phyloP scores from a whole-genome alignment of 2,329 filamentous ascomycete genomes.

The Neoarthrinium moseri region DNA sequence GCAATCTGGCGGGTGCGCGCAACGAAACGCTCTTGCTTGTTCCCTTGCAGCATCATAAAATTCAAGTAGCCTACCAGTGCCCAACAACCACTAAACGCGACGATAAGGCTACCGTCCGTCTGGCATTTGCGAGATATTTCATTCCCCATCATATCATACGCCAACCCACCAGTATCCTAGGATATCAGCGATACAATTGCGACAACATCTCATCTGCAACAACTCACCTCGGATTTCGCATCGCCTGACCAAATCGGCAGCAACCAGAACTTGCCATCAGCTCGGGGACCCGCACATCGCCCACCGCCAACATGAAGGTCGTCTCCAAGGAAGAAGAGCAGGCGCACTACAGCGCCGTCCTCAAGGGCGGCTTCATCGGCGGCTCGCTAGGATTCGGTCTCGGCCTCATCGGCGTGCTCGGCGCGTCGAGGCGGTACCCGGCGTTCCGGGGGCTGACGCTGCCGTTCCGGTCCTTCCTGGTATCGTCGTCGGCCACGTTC shows the following conservation, averaged over 20 bases:
- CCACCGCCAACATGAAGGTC: slow-evolving; percentile 75
- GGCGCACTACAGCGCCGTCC: slow-evolving; percentile 77
- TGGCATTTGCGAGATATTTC: too few relatives aligned
- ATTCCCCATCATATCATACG: too few relatives aligned
- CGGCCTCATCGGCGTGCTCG: slow-evolving; percentile 67
- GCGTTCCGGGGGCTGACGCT: slow-evolving; percentile 80
- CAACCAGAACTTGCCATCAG: too few relatives aligned
- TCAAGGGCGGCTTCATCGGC: slow-evolving; percentile 77
- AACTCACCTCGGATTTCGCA: background rate
- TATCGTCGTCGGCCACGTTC: slow-evolving; percentile 80
- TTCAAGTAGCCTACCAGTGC: background rate
- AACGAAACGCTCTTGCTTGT: too few relatives aligned
- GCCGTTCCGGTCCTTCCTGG: slow-evolving; percentile 87
- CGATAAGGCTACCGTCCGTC: too few relatives aligned
- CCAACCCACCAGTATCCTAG: background rate
- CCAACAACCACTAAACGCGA: background rate
- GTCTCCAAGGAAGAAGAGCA: slow-evolving; percentile 90
- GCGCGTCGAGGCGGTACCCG: slow-evolving; percentile 68
- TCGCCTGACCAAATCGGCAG: too few relatives aligned
- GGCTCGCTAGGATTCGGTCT: slow-evolving; percentile 65
- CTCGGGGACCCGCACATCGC: too few relatives aligned
- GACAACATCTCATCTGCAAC: background rate
- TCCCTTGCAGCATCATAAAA: too few relatives aligned
- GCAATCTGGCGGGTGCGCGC: too few relatives aligned
- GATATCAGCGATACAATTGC: background rate